Evolutionary conservation across 2,329 filamentous ascomycete genomes (phyloP), one percentile per base, ranked within the genome.

Genomic region (Lasiodiplodia sp.): DNA sequence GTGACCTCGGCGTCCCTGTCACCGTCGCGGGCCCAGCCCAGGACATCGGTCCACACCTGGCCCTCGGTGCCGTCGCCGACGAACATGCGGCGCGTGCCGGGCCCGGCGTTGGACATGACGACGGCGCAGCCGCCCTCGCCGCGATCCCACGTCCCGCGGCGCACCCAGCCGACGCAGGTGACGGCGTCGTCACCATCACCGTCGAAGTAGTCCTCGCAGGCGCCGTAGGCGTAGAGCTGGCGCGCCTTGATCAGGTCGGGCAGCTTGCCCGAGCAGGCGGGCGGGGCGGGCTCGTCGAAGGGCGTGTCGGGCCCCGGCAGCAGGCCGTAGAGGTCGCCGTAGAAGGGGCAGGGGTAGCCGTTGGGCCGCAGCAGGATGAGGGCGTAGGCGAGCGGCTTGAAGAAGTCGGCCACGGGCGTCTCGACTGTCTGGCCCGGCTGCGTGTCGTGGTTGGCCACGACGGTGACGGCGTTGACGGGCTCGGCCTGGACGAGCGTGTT

Each of bases 361-460:
- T 87, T 81, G 62, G 83, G 79, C 14, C 89, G 86, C 31, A 93
- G 86, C 1, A 94, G 85, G 67, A 93, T 92, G 55, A 93, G 83
- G 0, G 90, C 82, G 77, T 93, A 92, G 14, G 90, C 91, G 18
- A 93, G 83, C 0, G 90, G 86, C 77, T 92, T 92, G 82, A 93
- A 91, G 80, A 87, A 90, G 31, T 84, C 82, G 67, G 88, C 85
- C 51, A 93, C 87, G 1, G 86, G 86, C 0, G 88, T 87, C 72
- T 87, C 88, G 53, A 90, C 82, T 1, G 87, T 85, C 76, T 91
- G 89, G 38, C 88, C 88, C 40, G 86, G 87, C 78, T 89, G 81
- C 0, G 90, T 92, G 75, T 93, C 91, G 79, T 92, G 91, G 77
- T 92, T 92, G 78, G 88, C 88, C 1, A 92, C 89, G 4, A 92